These are phyloP conservation scores for Aaosphaeria pasadenensis DNA, from an alignment of 2,329 filamentous ascomycete genomes.

Conservation along the genomic window DNA sequence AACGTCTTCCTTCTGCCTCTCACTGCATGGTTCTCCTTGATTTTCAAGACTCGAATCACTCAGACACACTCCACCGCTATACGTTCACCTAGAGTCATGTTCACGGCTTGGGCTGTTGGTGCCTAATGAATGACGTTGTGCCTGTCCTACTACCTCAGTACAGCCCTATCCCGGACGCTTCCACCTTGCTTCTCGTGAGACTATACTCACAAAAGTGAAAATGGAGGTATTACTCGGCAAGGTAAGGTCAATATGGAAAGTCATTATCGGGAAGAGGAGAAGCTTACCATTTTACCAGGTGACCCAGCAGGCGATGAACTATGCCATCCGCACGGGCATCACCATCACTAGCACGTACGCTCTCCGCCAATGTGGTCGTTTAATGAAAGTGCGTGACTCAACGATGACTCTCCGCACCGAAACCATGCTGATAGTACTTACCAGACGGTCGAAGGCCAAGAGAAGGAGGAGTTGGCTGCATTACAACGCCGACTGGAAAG, in stretches of 20 bases:
- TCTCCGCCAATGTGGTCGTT: constrained; percentile 73
- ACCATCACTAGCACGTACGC: constrained; percentile 82
- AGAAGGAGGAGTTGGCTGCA: constrained; percentile 66
- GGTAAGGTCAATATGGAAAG: constrained; percentile 37
- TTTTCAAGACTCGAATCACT: too few relatives aligned
- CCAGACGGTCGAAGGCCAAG: constrained; percentile 61
- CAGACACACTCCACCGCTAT: too few relatives aligned
- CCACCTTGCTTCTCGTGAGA: too few relatives aligned
- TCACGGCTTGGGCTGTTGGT: too few relatives aligned
- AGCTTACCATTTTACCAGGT: constrained; percentile 42
- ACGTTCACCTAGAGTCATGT: too few relatives aligned
- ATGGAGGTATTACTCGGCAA: constrained; percentile 72
- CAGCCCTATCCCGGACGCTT: too few relatives aligned
- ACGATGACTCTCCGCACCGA: not conserved
- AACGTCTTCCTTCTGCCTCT: too few relatives aligned
- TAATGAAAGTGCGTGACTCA: constrained; percentile 59
- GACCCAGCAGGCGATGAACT: constrained; percentile 81
- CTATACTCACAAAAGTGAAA: constrained; percentile 18
- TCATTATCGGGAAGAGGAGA: too few relatives aligned
- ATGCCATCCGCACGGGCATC: constrained; percentile 82
- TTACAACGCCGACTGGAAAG: constrained; percentile 74
- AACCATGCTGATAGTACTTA: constrained; percentile 18
- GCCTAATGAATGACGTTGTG: too few relatives aligned
- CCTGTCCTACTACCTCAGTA: too few relatives aligned
- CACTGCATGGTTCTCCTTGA: too few relatives aligned